Base-by-base conservation (phyloP, 306 rosid genomes). In the Lupinus albus region DNA sequence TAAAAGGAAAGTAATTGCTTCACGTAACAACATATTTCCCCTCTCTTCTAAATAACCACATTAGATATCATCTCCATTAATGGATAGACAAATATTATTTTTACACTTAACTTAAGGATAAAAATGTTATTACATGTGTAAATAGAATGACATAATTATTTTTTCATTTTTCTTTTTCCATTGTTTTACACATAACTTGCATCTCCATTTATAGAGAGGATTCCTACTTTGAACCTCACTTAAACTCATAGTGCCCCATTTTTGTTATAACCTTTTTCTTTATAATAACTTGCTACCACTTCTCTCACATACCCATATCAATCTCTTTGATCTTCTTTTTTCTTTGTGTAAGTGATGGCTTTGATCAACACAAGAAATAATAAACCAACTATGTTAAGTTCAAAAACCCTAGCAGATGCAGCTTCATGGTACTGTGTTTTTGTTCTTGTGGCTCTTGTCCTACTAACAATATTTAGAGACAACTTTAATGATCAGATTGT, bases 361-460 rank as follows among this genome's bases (percentile, higher is more conserved):
- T 20, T 33, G 38, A 33, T 71, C 45, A 66, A 66, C 5, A 48
- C 17, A n/a, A 73, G 25, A 68, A 54, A 61, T 6, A 54, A 61
- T 6, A 14, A 7, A 62, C 9, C 32, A 25, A 10, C 4, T 39
- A 20, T 28, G 4, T 30, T 74, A 2, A 45, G 14, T 36, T 66
- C 77, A 32, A 66, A 47, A 45, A 50, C 54, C 36, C 49, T 65
- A 61, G 82, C 65, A 51, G 83, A 83, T 49, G 67, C 73, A 65
- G 80, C 74, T 35, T 83, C 87, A 17, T 83, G 84, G 78, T 83
- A 74, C 25, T 80, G 78, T 67, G 76, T 81, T 36, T 16, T 80
- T 21, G 49, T 77, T 42, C 64, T 83, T 30, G 63, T 80, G 7
- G 67, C 79, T 2, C 64, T 83, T 0, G 45, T 83, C 6, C 18